phyloP scores from a whole-genome alignment of 179 eudicot genomes.

The Sideroxylon spinosum region DNA sequence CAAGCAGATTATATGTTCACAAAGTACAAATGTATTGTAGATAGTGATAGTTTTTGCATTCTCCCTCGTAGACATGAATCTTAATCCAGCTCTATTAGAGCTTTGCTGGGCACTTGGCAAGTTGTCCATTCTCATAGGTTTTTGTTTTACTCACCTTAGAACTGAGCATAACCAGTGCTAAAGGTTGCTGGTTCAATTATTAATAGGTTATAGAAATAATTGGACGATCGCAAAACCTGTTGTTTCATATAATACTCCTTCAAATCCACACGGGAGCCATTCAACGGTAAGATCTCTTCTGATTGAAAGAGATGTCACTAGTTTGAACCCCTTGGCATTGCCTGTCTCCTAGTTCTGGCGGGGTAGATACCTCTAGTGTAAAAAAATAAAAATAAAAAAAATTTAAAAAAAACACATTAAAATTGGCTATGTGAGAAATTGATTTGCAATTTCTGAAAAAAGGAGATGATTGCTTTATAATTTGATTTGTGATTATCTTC shows the following conservation, averaged over 20 bases:
- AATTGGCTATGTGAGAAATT: not conserved
- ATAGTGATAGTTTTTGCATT: not conserved
- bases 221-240: not conserved
- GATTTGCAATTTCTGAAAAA: not conserved
- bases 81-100: not conserved
- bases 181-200: not conserved
- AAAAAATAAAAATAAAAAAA: too few relatives aligned
- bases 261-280: too few relatives aligned
- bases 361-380: too few relatives aligned
- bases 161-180: not conserved
- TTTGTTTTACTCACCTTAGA: not conserved
- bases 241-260: not conserved
- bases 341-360: too few relatives aligned
- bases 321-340: too few relatives aligned
- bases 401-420: not conserved
- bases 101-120: not conserved
- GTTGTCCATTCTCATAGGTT: not conserved
- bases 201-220: not conserved
- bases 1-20: not conserved
- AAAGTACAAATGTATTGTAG: too few relatives aligned
- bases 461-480: not conserved
- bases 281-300: too few relatives aligned
- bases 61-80: not conserved
- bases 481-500: not conserved
- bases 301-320: too few relatives aligned